Base-by-base conservation (phyloP, 352 stramenopile genomes). In the Globisporangium polare region DNA sequence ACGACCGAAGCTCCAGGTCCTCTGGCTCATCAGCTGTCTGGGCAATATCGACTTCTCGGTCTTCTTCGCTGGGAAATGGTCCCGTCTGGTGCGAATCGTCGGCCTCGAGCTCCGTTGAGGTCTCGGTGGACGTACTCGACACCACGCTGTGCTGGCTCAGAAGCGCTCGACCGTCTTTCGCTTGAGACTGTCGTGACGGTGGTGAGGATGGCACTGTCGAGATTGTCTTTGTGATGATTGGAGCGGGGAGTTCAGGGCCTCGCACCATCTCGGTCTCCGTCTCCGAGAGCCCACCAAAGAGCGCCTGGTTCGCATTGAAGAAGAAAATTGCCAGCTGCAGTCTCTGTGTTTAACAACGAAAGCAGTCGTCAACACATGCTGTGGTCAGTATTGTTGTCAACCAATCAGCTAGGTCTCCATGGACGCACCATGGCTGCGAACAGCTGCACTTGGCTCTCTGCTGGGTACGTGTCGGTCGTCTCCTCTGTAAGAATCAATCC, bases 261-360 rank as follows among this genome's bases (percentile, higher is more conserved):
- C 71, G 65, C n/a, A 90, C 68, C 50, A 87, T 78, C 70, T 92
- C 80, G 2, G 67, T 66, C 55, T 89, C 80, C 2, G 64, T 71
- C 39, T 68, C 51, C 12, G 72, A 85, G 6, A 94, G 64, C 17
- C 78, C 74, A 8, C 62, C 72, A 9, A 83, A 65, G 10, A 91
- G 56, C 3, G 72, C 73, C 63, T 88, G 65, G 57, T 86, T 85
- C 8, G 77, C 72, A 54, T 89, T 76, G 42, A 70, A 80, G 62
- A 92, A 94, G 68, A 94, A 92, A 24, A 83, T 85, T 31, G 82
- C 74, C 10, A 84, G 73, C 68, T 92, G 85, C 29, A 94, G 65
- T 3, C 81, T 72, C 80, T 89, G 43, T 52, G 39, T 20, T 26
- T 22, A 57, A 5, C 42, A 13, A 31, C 4, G 15, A 43, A n/a